Base-by-base conservation (phyloP, 257 asterid genomes). In the Thymus quinquecostatus region DNA sequence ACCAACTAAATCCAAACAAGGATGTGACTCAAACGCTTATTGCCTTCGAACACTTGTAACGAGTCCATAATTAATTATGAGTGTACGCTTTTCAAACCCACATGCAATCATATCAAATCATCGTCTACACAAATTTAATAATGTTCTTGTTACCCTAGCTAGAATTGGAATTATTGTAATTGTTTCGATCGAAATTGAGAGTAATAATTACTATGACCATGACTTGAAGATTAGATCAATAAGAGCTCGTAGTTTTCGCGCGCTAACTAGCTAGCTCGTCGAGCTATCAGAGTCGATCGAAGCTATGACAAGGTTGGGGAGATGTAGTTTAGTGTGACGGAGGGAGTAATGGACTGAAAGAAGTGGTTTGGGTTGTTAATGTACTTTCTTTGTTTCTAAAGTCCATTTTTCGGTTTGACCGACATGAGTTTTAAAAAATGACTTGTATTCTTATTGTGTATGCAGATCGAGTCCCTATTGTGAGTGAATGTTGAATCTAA, bases 41-140 rank as follows among this genome's bases (percentile, higher is more conserved):
- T 60, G 21, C 8, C 10, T 45, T 50, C 28, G 28, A 50, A 66
- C 81, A 77, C 56, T 14, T 72, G 81, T 77, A 68, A 2, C 66
- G 32, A 40, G 3, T 43, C 14, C 58, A 53, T 61, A 10, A 40
- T 53, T 3, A 51, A 21, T 21, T n/a, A 40, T 10, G 43, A 32
- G 34, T 40, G 12, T 27, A n/a, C 45, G 14, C 40, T 49, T 11
- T 5, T 54, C 21, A 21, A 21, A 40, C 13, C 6, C 6, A n/a
- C 6, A 47, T n/a, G 47, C 4, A 30, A 6, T 14, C 5, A 47
- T 14, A 10, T 69, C 14, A 7, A 2, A 0, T 67, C 50, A 21
- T n/a, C 64, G 5, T 11, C 8, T 10, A 5, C 14, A 40, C 7
- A n/a, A 21, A 47, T 4, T 21, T 21, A 21, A 21, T 1, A 47